A percentile compares a stretch with the other conserved stretches of the same genome.
Evolutionary conservation across 2,329 filamentous ascomycete genomes (phyloP).

Genomic region (Paramyrothecium roridum): DNA sequence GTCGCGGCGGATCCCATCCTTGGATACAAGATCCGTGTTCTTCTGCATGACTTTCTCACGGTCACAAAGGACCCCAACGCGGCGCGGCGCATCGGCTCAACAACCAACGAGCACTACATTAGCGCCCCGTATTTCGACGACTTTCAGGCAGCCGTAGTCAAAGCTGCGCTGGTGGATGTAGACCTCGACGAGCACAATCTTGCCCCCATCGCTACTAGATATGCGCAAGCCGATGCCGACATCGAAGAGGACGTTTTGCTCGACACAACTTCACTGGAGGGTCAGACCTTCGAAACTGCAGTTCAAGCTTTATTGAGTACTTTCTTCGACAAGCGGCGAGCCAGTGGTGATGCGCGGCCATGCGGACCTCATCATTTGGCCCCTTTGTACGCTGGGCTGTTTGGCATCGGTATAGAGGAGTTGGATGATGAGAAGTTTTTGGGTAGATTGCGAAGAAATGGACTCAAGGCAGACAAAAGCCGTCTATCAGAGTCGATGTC

Average conservation of each 20-base stretch:
- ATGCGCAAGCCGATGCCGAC: not conserved
- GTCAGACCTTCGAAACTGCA: constrained; percentile 3
- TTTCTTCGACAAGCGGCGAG: constrained; percentile 11
- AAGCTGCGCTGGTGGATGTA: constrained; percentile 5
- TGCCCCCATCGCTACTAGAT: not conserved
- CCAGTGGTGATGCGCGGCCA: constrained; percentile 9
- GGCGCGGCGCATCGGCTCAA: constrained; percentile 6
- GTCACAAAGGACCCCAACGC: constrained; percentile 7
- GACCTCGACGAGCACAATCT: not conserved
- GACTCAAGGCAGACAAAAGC: no score
- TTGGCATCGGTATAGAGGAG: constrained; percentile 9
- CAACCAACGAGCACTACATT: constrained; percentile 11
- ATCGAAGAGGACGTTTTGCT: not conserved
- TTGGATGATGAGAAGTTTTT: not conserved
- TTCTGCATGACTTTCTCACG: constrained; percentile 7
- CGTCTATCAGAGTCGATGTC: no score
- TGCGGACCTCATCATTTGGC: constrained; percentile 13
- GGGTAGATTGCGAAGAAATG: constrained; percentile 2
- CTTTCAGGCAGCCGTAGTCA: constrained; percentile 5
- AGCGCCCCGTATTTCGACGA: constrained; percentile 10
- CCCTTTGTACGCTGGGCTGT: constrained; percentile 11
- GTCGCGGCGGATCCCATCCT: constrained; percentile 5
- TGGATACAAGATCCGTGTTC: constrained; percentile 9
- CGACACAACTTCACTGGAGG: not conserved
- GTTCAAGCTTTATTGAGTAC: constrained; percentile 2